Percentiles rank a stretch among this genome's conserved stretches.
These are phyloP conservation scores for Paraphoma chrysanthemicola DNA, from an alignment of 2,329 filamentous ascomycete species.

Conservation along the genomic window DNA sequence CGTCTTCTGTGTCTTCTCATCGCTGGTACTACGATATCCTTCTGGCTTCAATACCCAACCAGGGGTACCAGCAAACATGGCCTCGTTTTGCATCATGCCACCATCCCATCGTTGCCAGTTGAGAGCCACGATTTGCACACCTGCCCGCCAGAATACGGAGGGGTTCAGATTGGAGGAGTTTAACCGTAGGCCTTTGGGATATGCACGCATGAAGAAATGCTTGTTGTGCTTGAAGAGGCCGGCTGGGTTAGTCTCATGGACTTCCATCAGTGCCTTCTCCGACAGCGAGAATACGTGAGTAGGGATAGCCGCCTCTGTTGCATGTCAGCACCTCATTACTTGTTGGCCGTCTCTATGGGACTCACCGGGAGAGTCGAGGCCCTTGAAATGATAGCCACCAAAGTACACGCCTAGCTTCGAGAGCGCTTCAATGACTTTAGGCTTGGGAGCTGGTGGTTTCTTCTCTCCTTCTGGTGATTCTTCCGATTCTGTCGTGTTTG, in stretches of 20 bases:
- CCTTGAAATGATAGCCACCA: constrained; percentile 79
- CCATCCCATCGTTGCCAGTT: constrained; percentile 94
- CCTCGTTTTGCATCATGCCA: constrained; percentile 95
- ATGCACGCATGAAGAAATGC: constrained; percentile 83
- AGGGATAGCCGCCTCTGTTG: constrained; percentile 57
- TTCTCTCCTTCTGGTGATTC: constrained; percentile 50
- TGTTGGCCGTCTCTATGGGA: neutral
- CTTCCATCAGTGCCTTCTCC: constrained; percentile 70
- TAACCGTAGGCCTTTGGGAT: constrained; percentile 82
- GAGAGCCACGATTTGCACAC: constrained; percentile 87
- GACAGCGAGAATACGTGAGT: constrained; percentile 71
- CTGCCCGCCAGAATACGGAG: constrained; percentile 82
- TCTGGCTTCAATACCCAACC: constrained; percentile 88
- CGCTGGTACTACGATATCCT: constrained; percentile 66
- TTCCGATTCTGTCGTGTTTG: constrained; percentile 26
- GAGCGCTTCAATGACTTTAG: constrained; percentile 73
- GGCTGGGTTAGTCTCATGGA: constrained; percentile 61
- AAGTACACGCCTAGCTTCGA: constrained; percentile 84
- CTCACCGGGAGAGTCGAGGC: constrained; percentile 69
- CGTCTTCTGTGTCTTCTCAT: constrained; percentile 50
- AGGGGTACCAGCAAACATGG: constrained; percentile 81
- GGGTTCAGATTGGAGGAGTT: constrained; percentile 88
- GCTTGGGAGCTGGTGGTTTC: constrained; percentile 59
- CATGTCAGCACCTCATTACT: neutral
- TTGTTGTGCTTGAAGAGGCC: constrained; percentile 82